Base-by-base conservation (phyloP, 2,329 filamentous ascomycete species). In the Sclerotinia spermophila region DNA sequence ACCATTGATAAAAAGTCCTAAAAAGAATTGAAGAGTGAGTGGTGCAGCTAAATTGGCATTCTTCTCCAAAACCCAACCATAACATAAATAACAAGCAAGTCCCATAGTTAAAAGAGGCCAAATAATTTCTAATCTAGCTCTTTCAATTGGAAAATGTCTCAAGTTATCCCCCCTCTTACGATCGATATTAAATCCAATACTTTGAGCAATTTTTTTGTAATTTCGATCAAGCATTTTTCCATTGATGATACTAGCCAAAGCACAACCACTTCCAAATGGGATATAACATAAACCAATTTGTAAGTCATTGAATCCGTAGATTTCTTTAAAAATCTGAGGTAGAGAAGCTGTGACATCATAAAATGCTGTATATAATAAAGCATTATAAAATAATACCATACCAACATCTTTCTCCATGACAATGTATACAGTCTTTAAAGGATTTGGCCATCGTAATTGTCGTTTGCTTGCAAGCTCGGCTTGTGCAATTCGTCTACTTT, bases 151-250 rank as follows among this genome's bases (percentile, higher is more conserved):
- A 65, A 81, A 81, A 51, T 80, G 67, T 17, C 74, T 65, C 48
- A 81, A 72, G 69, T 80, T 75, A 55, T 80, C 77, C 10, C 79
- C 81, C 48, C 87, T 86, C 73, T 86, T 88, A 71, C 83, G 84
- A 72, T 87, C 86, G 73, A 93, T 86, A 2, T 82, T 81, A 71
- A 93, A 82, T 8, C 88, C 88, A 24, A 90, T 82, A 44, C 84
- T 84, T 64, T 82, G 83, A 1, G 92, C 91, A 61, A 89, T 85
- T 53, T 90, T 86, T 10, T 88, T 84, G 79, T 92, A 96, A 79
- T 94, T 94, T 84, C 87, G 70, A 65, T 90, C 88, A 0, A 89
- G 78, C 13, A 88, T 72, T 45, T 80, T 79, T 7, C 92, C 90
- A 72, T 87, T 86, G n/a, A 79, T 77, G 38, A 77, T 88, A 84